A percentile compares a stretch with the other conserved stretches of the same genome.
Evolutionary conservation across 2,329 filamentous ascomycete genomes (phyloP).

Genomic region (Chrysosporium keratinophilum): DNA sequence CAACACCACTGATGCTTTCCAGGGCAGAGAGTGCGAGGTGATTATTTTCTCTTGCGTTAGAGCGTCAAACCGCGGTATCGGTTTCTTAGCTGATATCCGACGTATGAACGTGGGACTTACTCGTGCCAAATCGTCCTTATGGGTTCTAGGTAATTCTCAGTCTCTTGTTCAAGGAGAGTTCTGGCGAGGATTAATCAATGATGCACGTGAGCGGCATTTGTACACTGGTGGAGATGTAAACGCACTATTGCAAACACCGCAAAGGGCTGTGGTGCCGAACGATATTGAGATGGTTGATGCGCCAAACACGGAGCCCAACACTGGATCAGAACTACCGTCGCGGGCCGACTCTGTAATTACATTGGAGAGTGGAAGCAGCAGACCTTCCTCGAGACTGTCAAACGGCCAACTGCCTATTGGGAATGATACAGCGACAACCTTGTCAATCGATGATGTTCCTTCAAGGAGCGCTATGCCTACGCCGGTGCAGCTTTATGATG

Average conservation of each 20-base stretch:
- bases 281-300: constrained; percentile 37
- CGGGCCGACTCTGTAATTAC: constrained; percentile 17
- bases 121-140: constrained; percentile 89
- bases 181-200: constrained; percentile 76
- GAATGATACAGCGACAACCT: neutral
- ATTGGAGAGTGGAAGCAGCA: constrained; percentile 22
- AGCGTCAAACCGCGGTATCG: constrained; percentile 83
- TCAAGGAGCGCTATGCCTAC: constrained; percentile 18
- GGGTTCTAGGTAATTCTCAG: constrained; percentile 87
- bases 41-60: constrained; percentile 99
- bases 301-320: constrained; percentile 12
- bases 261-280: constrained; percentile 34
- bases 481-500: constrained; percentile 24
- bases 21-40: constrained; percentile 91
- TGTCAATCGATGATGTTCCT: constrained; percentile 7
- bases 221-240: constrained; percentile 63
- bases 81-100: constrained; percentile 94
- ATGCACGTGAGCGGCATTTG: constrained; percentile 61
- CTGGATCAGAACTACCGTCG: constrained; percentile 19
- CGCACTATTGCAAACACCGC: constrained; percentile 45
- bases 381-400: constrained; percentile 25
- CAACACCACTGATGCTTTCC: constrained; percentile 97
- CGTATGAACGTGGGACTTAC: constrained; percentile 99
- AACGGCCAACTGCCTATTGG: constrained; percentile 10
- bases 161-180: constrained; percentile 79